Evolutionary conservation across 257 asterid species (phyloP).

Genomic region (Scutellaria galericulata): DNA sequence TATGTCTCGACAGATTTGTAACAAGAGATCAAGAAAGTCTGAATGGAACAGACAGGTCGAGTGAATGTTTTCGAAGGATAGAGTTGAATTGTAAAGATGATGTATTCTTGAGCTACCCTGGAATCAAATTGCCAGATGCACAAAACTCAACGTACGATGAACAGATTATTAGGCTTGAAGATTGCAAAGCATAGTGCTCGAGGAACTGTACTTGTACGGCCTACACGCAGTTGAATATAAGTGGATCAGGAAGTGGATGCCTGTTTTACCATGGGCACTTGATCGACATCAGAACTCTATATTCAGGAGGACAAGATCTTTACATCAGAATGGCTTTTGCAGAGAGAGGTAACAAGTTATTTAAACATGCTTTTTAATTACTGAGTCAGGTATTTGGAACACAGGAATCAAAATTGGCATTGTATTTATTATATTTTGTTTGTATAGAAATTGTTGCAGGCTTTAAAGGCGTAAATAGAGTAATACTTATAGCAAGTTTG

Average conservation of each 20-base stretch:
- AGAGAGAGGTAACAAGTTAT: not conserved
- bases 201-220: constrained; percentile 49
- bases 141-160: constrained; percentile 27
- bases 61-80: constrained; percentile 3
- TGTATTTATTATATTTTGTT: not conserved
- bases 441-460: not conserved
- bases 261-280: constrained; percentile 29
- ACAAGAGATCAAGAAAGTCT: too few species aligned
- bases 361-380: not conserved
- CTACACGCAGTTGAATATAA: constrained; percentile 26
- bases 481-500: not conserved
- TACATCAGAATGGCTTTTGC: constrained; percentile 34
- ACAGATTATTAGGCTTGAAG: constrained; percentile 35
- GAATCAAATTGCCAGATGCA: constrained; percentile 45
- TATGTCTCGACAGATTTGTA: too few species aligned
- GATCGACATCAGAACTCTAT: constrained; percentile 3
- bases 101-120: constrained; percentile 31
- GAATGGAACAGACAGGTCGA: too few species aligned
- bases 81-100: constrained; percentile 33
- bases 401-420: not conserved
- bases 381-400: not conserved
- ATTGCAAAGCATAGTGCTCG: constrained; percentile 43
- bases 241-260: constrained; percentile 19
- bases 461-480: not conserved
- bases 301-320: constrained; percentile 19